phyloP scores from a whole-genome alignment of 306 rosid genomes.

The Cucurbita pepo region DNA sequence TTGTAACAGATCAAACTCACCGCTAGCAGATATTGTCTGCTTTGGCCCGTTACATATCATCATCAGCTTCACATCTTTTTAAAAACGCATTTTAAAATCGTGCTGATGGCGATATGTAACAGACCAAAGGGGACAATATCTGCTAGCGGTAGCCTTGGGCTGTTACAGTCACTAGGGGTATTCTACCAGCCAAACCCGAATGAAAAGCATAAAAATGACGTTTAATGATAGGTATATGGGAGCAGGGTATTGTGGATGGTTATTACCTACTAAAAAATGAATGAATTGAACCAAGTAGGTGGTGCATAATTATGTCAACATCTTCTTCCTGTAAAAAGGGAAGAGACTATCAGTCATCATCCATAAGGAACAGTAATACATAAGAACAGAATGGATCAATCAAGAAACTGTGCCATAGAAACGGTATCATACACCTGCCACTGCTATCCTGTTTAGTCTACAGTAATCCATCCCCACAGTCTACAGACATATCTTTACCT shows the following conservation, averaged over 20 bases:
- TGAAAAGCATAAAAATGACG: background rate
- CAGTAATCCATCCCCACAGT: background rate
- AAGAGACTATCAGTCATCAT: slow-evolving; percentile 7
- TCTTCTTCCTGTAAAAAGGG: slow-evolving; percentile 56
- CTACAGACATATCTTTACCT: background rate
- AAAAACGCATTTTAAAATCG: too few species aligned
- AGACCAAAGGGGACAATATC: too few species aligned
- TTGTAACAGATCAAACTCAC: too few species aligned
- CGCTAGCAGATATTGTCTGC: too few species aligned
- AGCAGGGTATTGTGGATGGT: background rate
- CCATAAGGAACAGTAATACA: background rate
- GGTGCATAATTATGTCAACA: slow-evolving; percentile 69
- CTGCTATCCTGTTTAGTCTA: background rate
- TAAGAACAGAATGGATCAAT: background rate
- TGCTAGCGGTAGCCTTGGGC: too few species aligned
- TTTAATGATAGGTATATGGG: too few species aligned
- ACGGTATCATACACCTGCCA: background rate
- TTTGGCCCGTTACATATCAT: too few species aligned
- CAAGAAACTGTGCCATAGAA: background rate
- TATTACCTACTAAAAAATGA: slow-evolving; percentile 32
- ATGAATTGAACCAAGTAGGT: slow-evolving; percentile 39
- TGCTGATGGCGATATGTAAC: too few species aligned
- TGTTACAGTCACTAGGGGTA: background rate
- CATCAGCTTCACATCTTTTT: too few species aligned
- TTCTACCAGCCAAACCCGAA: background rate